Conservation (phyloP, 116 monocot genomes). For the Posidonia oceanica region DNA sequence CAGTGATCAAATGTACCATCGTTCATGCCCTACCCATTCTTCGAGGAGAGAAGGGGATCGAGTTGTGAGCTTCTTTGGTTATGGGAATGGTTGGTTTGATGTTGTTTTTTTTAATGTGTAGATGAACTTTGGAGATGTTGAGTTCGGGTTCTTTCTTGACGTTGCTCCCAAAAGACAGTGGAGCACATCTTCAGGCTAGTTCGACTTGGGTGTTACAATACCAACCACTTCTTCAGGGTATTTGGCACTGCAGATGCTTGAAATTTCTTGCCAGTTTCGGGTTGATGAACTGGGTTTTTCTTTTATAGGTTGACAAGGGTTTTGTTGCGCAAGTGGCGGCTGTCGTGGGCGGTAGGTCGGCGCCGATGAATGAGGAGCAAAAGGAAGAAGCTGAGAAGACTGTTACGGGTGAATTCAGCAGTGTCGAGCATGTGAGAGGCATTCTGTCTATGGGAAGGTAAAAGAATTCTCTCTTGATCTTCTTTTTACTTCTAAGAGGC, state of each 20-base stretch:
- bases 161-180: slow-evolving; percentile 93
- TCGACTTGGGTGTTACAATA: slow-evolving; percentile 85
- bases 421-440: slow-evolving; percentile 86
- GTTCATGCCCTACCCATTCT: too few species aligned
- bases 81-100: neutral
- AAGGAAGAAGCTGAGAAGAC: slow-evolving; percentile 73
- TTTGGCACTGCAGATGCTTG: too few species aligned
- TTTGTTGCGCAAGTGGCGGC: slow-evolving; percentile 99
- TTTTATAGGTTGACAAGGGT: slow-evolving; percentile 72
- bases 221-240: slow-evolving; percentile 96
- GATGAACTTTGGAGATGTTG: slow-evolving; percentile 89
- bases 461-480: neutral
- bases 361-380: slow-evolving; percentile 86
- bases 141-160: slow-evolving; percentile 76
- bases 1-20: too few species aligned
- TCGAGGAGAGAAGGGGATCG: neutral
- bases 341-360: slow-evolving; percentile 66
- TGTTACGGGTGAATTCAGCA: slow-evolving; percentile 89
- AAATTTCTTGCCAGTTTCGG: neutral
- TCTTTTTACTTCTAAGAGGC: too few species aligned
- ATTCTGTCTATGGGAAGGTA: slow-evolving; percentile 99
- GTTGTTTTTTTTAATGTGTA: slow-evolving; percentile 8
- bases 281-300: neutral
- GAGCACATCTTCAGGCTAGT: slow-evolving; percentile 95
- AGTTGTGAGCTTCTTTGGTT: neutral